A percentile compares a stretch with the other conserved stretches of the same genome.
phyloP scores from a whole-genome alignment of 768 basidiomycete genomes.

The Crucibulum laeve region DNA sequence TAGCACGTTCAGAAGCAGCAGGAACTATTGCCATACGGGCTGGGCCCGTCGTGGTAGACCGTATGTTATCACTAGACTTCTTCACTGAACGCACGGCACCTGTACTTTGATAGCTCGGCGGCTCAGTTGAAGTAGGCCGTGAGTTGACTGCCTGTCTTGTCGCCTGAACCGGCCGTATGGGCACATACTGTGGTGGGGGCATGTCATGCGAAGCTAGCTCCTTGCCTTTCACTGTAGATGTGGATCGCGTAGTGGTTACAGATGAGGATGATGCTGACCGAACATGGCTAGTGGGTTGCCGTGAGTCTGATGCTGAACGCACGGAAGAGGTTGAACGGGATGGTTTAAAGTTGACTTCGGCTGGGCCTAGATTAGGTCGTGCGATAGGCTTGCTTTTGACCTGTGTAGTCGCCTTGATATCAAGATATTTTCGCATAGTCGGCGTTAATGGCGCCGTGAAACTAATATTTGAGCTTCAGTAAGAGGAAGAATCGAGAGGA shows the following conservation, averaged over 20 bases:
- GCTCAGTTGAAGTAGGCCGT: slow-evolving; percentile 6
- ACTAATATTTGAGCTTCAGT: slow-evolving; percentile 29
- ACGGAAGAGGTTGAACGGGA: too few species aligned
- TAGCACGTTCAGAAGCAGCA: background rate
- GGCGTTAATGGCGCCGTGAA: slow-evolving; percentile 74
- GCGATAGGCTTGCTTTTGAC: slow-evolving; percentile 5
- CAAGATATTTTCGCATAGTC: slow-evolving; percentile 71
- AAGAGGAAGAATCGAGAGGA: background rate
- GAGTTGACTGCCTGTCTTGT: slow-evolving; percentile 4
- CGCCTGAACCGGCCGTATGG: slow-evolving; percentile 19
- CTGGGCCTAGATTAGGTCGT: background rate
- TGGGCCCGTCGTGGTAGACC: background rate
- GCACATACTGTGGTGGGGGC: slow-evolving; percentile 21
- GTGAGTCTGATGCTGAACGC: background rate
- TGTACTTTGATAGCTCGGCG: too few species aligned
- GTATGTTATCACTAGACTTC: background rate
- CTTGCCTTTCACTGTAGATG: slow-evolving; percentile 9
- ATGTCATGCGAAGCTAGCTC: slow-evolving; percentile 2
- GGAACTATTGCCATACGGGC: background rate
- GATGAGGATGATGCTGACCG: background rate
- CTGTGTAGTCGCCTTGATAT: slow-evolving; percentile 32
- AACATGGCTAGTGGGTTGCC: background rate
- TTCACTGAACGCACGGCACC: slow-evolving; percentile 2
- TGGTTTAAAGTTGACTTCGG: background rate
- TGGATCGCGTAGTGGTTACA: slow-evolving; percentile 13